Conservation (phyloP, 2,329 filamentous ascomycete species). For the Ophiocordyceps sinensis region DNA sequence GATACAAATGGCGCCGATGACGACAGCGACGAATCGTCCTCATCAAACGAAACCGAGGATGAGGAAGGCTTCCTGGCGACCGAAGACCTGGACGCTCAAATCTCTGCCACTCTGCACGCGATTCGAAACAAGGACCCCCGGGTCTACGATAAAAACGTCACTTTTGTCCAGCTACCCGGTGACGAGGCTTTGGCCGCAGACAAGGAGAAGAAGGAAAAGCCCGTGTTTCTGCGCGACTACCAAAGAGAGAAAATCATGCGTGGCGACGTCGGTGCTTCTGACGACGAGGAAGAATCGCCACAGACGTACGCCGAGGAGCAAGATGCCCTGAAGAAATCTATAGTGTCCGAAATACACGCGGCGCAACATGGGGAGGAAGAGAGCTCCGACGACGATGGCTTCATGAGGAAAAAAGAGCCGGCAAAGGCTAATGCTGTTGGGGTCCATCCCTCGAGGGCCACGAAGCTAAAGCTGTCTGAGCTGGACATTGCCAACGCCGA, state of each 20-base stretch:
- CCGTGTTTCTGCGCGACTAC: conserved; percentile 78
- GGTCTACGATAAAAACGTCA: conserved; percentile 68
- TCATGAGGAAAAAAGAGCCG: conserved; percentile 55
- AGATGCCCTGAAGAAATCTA: conserved; percentile 60
- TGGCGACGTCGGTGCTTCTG: conserved; percentile 46
- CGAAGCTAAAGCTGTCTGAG: conserved; percentile 34
- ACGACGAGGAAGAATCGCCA: conserved; percentile 40
- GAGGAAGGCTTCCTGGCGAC: conserved; percentile 81
- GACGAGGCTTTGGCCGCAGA: conserved; percentile 20
- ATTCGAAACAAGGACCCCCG: conserved; percentile 83
- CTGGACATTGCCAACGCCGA: conserved; percentile 62
- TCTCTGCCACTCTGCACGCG: conserved; percentile 72
- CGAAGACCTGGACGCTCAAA: conserved; percentile 71
- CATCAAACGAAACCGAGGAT: conserved; percentile 72
- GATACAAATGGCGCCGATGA: conserved; percentile 22
- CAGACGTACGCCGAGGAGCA: conserved; percentile 82
- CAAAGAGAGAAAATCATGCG: conserved; percentile 79
- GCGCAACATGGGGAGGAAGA: conserved; percentile 30
- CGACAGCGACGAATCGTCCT: conserved; percentile 44
- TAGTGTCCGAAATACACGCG: conserved; percentile 70
- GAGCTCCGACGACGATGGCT: conserved; percentile 48
- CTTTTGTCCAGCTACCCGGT: conserved; percentile 60
- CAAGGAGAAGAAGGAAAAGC: conserved; percentile 57
- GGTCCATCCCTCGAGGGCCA: conserved; percentile 40
- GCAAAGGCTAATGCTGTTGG: conserved; percentile 24